Percentiles rank a stretch among this genome's conserved stretches.
Evolutionary conservation across 2,329 filamentous ascomycete species (phyloP).

Genomic region (Cladosporium velox): DNA sequence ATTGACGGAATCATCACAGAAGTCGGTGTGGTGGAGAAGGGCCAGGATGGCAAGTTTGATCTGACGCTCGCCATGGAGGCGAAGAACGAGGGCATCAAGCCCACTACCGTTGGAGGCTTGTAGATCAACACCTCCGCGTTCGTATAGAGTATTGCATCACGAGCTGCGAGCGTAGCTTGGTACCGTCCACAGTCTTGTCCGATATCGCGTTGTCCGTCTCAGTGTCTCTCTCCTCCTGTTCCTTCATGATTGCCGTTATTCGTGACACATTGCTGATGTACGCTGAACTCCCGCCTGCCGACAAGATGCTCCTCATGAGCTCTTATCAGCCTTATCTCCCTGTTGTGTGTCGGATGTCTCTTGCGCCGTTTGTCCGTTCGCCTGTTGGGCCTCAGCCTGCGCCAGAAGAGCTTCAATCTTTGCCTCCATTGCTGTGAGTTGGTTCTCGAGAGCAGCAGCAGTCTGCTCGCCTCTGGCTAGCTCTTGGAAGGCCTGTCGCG

Average conservation of each 20-base stretch:
- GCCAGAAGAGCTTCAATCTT: slow-evolving; percentile 57
- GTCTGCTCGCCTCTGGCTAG: slow-evolving; percentile 58
- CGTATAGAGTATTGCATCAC: not conserved
- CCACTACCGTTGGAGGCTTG: slow-evolving; percentile 34
- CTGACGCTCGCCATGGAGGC: slow-evolving; percentile 37
- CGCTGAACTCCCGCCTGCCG: not conserved
- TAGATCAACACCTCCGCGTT: slow-evolving; percentile 22
- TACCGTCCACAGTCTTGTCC: not conserved
- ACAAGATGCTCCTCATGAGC: not conserved
- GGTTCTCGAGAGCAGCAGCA: slow-evolving; percentile 56
- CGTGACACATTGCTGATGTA: not conserved
- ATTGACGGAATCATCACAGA: slow-evolving; percentile 97
- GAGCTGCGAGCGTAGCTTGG: not conserved
- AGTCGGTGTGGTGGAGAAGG: slow-evolving; percentile 81
- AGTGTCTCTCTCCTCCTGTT: not conserved
- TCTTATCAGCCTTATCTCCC: not conserved
- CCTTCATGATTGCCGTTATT: slow-evolving; percentile 7
- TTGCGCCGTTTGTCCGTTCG: not conserved
- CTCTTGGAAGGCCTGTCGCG: slow-evolving; percentile 51
- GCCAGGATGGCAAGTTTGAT: slow-evolving; percentile 67
- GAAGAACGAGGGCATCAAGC: slow-evolving; percentile 38
- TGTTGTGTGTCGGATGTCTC: not conserved
- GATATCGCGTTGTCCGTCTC: not conserved
- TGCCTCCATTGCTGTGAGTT: slow-evolving; percentile 56
- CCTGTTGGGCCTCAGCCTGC: slow-evolving; percentile 46